These are phyloP conservation scores for Xylaria sp. DNA, from an alignment of 2,329 filamentous ascomycete genomes.

Conservation along the genomic window DNA sequence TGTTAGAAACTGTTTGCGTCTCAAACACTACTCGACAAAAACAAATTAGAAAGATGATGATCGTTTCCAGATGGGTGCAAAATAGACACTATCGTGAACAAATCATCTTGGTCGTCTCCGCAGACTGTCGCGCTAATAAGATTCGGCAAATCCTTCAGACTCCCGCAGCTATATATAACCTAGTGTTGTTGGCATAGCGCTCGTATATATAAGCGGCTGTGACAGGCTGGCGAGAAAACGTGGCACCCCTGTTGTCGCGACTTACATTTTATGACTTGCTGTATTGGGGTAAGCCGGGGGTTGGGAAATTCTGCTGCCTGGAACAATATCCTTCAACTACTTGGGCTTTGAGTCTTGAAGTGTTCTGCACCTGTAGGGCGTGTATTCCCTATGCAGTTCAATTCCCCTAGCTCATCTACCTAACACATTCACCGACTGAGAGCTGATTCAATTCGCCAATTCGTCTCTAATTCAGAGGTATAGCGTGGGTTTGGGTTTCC, in stretches of 20 bases:
- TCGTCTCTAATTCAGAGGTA: background rate
- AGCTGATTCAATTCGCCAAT: background rate
- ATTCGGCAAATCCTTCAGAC: background rate
- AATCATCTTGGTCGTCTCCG: background rate
- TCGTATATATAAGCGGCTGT: background rate
- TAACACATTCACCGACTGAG: background rate
- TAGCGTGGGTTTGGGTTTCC: too few species aligned
- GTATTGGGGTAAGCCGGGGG: background rate
- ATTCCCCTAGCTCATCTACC: background rate
- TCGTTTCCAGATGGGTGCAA: background rate
- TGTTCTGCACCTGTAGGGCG: too few species aligned
- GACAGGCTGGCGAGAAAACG: background rate
- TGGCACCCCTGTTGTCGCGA: background rate
- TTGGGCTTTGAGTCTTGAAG: background rate
- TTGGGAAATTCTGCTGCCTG: conserved; percentile 16
- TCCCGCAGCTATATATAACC: background rate
- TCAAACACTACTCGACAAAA: background rate
- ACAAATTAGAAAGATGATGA: background rate
- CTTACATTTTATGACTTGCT: background rate
- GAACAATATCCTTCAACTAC: background rate
- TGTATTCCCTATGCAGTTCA: background rate
- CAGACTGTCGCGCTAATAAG: background rate
- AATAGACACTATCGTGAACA: background rate
- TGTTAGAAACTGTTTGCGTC: too few species aligned
- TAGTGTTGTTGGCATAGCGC: background rate